A percentile compares a stretch with the other conserved stretches of the same genome.
These are phyloP conservation scores for Cornus suecica DNA, from an alignment of 148 eudicot species.

Conservation along the genomic window DNA sequence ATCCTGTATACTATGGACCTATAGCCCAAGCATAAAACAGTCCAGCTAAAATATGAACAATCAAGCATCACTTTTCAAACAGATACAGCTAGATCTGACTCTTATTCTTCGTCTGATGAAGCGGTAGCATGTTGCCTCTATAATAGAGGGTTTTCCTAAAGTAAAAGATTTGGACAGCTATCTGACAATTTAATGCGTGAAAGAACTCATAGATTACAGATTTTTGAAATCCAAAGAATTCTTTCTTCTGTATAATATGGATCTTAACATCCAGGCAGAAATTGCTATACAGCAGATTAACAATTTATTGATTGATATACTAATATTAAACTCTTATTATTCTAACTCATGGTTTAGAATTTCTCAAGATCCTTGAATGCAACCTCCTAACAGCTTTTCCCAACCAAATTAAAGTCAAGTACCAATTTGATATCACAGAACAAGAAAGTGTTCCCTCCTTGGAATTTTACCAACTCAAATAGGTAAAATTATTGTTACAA, in stretches of 20 bases:
- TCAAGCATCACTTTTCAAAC: not conserved
- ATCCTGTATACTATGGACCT: not conserved
- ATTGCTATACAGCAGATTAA: not conserved
- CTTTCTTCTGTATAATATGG: not conserved
- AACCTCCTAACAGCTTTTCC: no score
- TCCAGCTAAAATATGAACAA: not conserved
- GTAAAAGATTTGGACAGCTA: not conserved
- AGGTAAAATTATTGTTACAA: not conserved
- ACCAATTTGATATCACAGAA: not conserved
- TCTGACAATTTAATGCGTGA: slow-evolving; percentile 8
- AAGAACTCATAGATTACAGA: not conserved
- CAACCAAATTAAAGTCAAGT: no score
- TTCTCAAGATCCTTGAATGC: not conserved
- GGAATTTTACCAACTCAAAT: not conserved
- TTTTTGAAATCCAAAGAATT: not conserved
- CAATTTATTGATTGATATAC: not conserved
- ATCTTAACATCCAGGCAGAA: not conserved
- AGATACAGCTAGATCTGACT: not conserved
- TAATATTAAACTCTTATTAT: not conserved
- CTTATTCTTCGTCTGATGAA: not conserved
- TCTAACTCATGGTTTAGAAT: not conserved
- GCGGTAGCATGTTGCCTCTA: not conserved
- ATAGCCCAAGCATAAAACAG: not conserved
- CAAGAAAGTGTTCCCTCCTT: not conserved
- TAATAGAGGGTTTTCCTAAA: not conserved